A percentile compares a stretch with the other conserved stretches of the same genome.
Conservation (phyloP, 495 filamentous ascomycete species). For the Gamarada debralockiae region DNA sequence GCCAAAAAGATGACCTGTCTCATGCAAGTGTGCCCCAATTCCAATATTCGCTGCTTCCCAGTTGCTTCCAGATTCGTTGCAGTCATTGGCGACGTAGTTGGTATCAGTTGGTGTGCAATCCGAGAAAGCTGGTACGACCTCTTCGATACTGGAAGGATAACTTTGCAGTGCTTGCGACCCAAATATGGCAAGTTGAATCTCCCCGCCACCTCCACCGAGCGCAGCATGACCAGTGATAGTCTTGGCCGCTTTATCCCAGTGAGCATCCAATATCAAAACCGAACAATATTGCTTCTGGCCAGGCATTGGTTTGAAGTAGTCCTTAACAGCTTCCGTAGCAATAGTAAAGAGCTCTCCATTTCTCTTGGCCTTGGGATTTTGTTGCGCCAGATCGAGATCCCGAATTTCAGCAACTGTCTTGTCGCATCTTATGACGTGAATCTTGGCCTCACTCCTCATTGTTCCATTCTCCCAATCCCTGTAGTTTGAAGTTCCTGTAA, state of each 20-base stretch:
- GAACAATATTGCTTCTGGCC: conserved; percentile 86
- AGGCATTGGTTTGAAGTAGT: conserved; percentile 65
- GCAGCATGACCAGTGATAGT: conserved; percentile 79
- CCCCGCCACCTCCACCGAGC: conserved; percentile 59
- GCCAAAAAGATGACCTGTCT: conserved; percentile 82
- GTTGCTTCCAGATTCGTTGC: conserved; percentile 75
- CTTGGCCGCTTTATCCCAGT: conserved; percentile 73
- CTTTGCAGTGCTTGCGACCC: conserved; percentile 86
- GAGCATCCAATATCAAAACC: conserved; percentile 75
- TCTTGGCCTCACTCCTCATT: conserved; percentile 84
- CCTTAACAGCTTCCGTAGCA: conserved; percentile 68
- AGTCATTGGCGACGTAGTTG: conserved; percentile 76
- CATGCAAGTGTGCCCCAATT: conserved; percentile 88
- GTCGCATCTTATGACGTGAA: conserved; percentile 77
- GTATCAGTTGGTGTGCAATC: conserved; percentile 89
- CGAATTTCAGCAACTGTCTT: conserved; percentile 82
- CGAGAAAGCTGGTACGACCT: conserved; percentile 77
- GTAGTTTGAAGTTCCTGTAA: conserved; percentile 67
- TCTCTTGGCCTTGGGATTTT: conserved; percentile 61
- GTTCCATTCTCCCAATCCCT: conserved; percentile 62
- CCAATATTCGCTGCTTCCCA: conserved; percentile 92
- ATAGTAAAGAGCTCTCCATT: conserved; percentile 71
- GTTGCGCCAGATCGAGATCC: conserved; percentile 76
- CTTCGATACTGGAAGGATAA: conserved; percentile 80
- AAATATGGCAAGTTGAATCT: conserved; percentile 81